These are phyloP conservation scores for Lentinus brumalis DNA, from an alignment of 768 basidiomycete genomes.

Conservation along the genomic window DNA sequence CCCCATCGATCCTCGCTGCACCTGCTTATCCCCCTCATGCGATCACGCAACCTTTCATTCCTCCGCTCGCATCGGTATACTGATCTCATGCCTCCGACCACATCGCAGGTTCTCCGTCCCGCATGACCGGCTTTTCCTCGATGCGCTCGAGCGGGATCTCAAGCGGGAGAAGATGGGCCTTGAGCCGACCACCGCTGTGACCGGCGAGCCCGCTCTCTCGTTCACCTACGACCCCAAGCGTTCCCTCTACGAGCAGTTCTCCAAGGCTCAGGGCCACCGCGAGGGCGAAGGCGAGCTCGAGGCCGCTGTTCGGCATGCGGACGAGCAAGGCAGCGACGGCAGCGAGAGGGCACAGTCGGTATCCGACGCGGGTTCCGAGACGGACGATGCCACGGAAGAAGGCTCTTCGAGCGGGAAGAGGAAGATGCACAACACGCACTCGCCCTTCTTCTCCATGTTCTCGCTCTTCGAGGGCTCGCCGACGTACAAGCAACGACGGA, in stretches of 20 bases:
- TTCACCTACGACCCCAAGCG: slow-evolving; percentile 88
- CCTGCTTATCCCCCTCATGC: background rate
- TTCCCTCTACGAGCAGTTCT: slow-evolving; percentile 89
- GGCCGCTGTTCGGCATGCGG: slow-evolving; percentile 32
- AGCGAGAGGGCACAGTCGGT: slow-evolving; percentile 14
- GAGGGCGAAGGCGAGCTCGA: slow-evolving; percentile 40
- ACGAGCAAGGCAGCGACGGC: slow-evolving; percentile 27
- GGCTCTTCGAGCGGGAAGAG: slow-evolving; percentile 7
- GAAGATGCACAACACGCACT: slow-evolving; percentile 27
- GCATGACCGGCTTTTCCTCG: slow-evolving; percentile 94
- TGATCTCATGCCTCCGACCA: slow-evolving; percentile 28
- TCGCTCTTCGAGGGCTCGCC: slow-evolving; percentile 85
- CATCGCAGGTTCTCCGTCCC: slow-evolving; percentile 88
- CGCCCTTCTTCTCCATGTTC: slow-evolving; percentile 62
- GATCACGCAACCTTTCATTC: background rate
- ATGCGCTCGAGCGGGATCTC: slow-evolving; percentile 93
- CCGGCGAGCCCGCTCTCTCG: slow-evolving; percentile 82
- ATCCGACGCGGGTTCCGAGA: slow-evolving; percentile 19
- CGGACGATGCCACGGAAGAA: slow-evolving; percentile 26
- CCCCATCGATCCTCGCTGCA: background rate
- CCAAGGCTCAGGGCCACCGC: slow-evolving; percentile 39
- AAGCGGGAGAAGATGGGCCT: slow-evolving; percentile 92
- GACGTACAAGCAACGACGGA: slow-evolving; percentile 86
- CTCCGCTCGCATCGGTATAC: slow-evolving; percentile 32
- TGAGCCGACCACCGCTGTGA: slow-evolving; percentile 77